These are phyloP conservation scores for Colletotrichum sansevieriae DNA, from an alignment of 2,329 filamentous ascomycete species.

Conservation along the genomic window DNA sequence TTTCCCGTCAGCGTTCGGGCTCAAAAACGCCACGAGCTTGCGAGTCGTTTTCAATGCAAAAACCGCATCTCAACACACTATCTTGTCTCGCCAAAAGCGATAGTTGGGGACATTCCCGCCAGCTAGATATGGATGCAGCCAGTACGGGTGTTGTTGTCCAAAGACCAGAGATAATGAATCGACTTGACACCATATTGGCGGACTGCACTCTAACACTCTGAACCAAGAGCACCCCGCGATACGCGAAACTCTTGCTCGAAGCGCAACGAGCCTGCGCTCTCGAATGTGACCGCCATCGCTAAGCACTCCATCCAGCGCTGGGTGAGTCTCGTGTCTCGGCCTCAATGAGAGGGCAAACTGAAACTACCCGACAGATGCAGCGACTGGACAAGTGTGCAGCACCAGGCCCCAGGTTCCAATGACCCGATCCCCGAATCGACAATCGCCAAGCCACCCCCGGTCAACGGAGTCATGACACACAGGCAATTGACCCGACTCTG, in stretches of 20 bases:
- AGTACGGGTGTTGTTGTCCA: conserved; percentile 33
- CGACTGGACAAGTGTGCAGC: conserved; percentile 6
- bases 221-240: not conserved
- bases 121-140: conserved; percentile 19
- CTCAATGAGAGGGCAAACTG: conserved; percentile 28
- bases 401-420: conserved; percentile 4
- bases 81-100: not conserved
- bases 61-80: conserved; percentile 28
- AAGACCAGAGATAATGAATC: not conserved
- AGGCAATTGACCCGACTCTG: conserved; percentile 30
- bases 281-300: conserved; percentile 1
- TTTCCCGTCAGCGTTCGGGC: conserved; percentile 8
- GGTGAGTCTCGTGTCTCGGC: conserved; percentile 25
- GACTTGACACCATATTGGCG: conserved; percentile 1
- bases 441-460: conserved; percentile 34
- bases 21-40: conserved; percentile 33
- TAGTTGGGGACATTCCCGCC: conserved; percentile 25
- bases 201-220: not conserved
- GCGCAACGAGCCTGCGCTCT: not conserved
- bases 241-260: not conserved
- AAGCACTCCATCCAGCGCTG: not conserved
- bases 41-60: conserved; percentile 37
- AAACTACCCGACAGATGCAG: conserved; percentile 37
- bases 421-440: conserved; percentile 22
- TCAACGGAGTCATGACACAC: conserved; percentile 36